Base-by-base conservation (phyloP, 345 rosid species). In the Pelargonium nanum region DNA sequence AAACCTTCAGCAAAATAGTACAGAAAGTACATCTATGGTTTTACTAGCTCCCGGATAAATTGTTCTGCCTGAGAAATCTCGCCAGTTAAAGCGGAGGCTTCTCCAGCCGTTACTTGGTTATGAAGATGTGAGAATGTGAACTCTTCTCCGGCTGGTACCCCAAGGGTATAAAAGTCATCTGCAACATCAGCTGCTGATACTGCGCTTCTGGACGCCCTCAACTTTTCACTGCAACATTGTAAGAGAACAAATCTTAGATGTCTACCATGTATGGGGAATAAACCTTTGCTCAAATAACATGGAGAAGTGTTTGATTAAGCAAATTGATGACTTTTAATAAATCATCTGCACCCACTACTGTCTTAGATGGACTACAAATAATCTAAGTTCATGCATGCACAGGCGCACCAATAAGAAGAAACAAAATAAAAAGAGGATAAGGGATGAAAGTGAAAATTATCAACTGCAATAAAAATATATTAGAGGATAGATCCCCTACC, bases 141-240 rank as follows among this genome's bases (percentile, higher is more conserved):
- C 16, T 76, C 58, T 74, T 83, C 81, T 63, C 93, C 48, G 16
- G 10, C 97, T 48, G 85, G 72, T 26, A 75, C 71, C 58, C 98
- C 96, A 0, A 89, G 89, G 26, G 88, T 80, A 12, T 8, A 40
- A 66, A 78, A 77, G 70, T 92, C 93, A 66, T 74, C 81, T 13
- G 94, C 77, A 26, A 92, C 72, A 73, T 92, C 98, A 64, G 98
- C 97, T 30, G 80, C 77, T 6, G 94, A 87, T 24, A 92, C 52
- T 65, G 78, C 85, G 55, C 84, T 85, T 75, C 98, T 83, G 26
- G 91, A 85, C 24, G 74, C 72, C 62, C 89, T 55, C 51, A 85
- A 64, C 69, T 88, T 88, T 55, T 85, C 95, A 55, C 91, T 88
- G 77, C 15, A 40, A 40, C 2, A 40, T 77, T 62, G 25, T 72